A percentile compares a stretch with the other conserved stretches of the same genome.
phyloP scores from a whole-genome alignment of 768 basidiomycete species.

The Pulveroboletus frians region DNA sequence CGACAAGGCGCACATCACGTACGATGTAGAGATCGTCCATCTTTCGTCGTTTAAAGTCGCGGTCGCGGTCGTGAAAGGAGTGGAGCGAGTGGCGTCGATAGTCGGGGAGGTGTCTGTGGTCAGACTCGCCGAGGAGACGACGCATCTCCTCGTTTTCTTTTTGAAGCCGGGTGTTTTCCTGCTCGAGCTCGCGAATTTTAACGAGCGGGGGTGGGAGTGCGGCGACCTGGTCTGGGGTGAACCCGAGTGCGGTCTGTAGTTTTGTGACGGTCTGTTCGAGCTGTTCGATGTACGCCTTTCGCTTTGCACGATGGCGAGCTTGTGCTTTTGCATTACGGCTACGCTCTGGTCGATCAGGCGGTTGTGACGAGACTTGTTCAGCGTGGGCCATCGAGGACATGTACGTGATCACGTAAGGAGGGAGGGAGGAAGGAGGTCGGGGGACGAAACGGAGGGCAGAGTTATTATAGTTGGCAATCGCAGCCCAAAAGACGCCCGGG shows the following conservation, averaged over 20 bases:
- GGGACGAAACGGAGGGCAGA: conserved; percentile 29
- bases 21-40: conserved; percentile 58
- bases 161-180: conserved; percentile 66
- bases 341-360: conserved; percentile 67
- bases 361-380: conserved; percentile 35
- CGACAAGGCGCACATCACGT: not conserved
- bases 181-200: conserved; percentile 78
- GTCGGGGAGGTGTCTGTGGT: conserved; percentile 37
- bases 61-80: conserved; percentile 50
- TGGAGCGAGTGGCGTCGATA: conserved; percentile 44
- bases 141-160: conserved; percentile 73
- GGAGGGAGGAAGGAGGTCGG: conserved; percentile 42
- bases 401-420: conserved; percentile 41
- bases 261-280: conserved; percentile 84
- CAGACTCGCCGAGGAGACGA: conserved; percentile 53
- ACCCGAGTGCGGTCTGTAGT: conserved; percentile 68
- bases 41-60: conserved; percentile 60
- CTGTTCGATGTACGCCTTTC: conserved; percentile 91
- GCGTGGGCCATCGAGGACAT: conserved; percentile 54
- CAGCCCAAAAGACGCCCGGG: conserved; percentile 32
- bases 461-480: conserved; percentile 32
- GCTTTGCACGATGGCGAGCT: conserved; percentile 84
- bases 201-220: conserved; percentile 66
- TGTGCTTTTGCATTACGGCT: conserved; percentile 87
- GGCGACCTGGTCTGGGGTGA: conserved; percentile 69